Evolutionary conservation across 345 rosid genomes (phyloP).

Genomic region (Punica granatum): DNA sequence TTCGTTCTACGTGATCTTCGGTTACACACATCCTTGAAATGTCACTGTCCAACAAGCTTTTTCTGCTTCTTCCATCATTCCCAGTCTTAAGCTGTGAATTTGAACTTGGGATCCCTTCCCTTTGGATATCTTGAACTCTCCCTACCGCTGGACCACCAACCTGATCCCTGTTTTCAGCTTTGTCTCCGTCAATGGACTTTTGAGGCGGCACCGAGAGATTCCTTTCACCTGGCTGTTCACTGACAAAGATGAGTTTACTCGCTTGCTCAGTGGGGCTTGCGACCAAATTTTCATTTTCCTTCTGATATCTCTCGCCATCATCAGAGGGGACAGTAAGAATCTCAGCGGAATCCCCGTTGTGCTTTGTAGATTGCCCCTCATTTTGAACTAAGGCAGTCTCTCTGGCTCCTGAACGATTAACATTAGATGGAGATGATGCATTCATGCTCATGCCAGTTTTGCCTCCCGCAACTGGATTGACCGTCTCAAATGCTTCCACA

Average conservation of each 20-base stretch:
- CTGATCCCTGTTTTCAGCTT: too few species aligned
- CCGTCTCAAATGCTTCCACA: constrained; percentile 93
- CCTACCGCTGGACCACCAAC: too few species aligned
- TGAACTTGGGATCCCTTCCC: background rate
- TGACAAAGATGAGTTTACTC: too few species aligned
- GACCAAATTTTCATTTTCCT: background rate
- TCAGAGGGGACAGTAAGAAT: constrained; percentile 5
- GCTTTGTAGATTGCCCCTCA: constrained; percentile 14
- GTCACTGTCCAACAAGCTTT: background rate
- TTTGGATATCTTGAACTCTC: background rate
- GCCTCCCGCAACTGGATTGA: constrained; percentile 41
- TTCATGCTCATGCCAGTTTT: constrained; percentile 17
- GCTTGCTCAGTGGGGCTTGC: background rate
- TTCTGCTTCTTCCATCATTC: constrained; percentile 4
- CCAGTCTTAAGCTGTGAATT: background rate
- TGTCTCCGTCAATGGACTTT: too few species aligned
- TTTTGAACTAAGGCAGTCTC: constrained; percentile 14
- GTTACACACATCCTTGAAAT: background rate
- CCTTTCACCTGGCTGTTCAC: too few species aligned
- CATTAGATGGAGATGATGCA: constrained; percentile 23
- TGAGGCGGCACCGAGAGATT: too few species aligned
- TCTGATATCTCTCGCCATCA: background rate
- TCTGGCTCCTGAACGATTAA: constrained; percentile 28
- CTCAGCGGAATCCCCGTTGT: constrained; percentile 10
- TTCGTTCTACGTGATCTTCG: background rate